Conservation (phyloP, 306 rosid genomes). For the Carpinus viminea region DNA sequence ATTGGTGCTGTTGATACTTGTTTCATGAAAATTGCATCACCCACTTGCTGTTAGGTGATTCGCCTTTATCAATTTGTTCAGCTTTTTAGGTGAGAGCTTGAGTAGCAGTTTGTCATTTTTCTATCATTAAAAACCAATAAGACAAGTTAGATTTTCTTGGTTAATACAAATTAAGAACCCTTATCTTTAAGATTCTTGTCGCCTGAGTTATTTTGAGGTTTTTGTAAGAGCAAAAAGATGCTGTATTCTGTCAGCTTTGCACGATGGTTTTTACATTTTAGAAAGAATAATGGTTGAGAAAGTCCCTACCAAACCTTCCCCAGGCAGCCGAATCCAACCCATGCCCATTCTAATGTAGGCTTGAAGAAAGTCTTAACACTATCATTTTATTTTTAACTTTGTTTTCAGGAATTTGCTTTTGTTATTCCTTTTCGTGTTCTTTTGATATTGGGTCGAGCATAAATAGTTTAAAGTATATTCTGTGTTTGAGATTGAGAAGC, state of each 20-base stretch:
- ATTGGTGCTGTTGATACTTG: background rate
- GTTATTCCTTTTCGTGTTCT: no score
- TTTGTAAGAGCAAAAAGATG: background rate
- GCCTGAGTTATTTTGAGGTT: background rate
- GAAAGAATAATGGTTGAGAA: background rate
- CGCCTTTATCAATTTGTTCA: constrained; percentile 9
- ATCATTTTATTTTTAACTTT: no score
- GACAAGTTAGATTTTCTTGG: constrained; percentile 25
- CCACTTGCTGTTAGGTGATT: constrained; percentile 21
- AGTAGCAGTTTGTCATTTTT: constrained; percentile 27
- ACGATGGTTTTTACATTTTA: background rate
- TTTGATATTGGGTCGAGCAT: no score
- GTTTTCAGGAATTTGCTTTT: no score
- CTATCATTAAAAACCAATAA: constrained; percentile 21
- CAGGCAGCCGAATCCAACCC: background rate
- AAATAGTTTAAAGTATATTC: no score
- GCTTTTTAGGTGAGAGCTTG: constrained; percentile 31
- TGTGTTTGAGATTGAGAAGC: no score
- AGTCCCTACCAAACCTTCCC: background rate
- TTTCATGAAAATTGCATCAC: constrained; percentile 6
- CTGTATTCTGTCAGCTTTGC: background rate
- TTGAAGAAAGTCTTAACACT: background rate
- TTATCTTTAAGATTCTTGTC: background rate
- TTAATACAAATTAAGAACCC: constrained; percentile 24
- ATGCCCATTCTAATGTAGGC: background rate